These are phyloP conservation scores for Malus hybrid DNA, from an alignment of 331 rosid species.

Conservation along the genomic window DNA sequence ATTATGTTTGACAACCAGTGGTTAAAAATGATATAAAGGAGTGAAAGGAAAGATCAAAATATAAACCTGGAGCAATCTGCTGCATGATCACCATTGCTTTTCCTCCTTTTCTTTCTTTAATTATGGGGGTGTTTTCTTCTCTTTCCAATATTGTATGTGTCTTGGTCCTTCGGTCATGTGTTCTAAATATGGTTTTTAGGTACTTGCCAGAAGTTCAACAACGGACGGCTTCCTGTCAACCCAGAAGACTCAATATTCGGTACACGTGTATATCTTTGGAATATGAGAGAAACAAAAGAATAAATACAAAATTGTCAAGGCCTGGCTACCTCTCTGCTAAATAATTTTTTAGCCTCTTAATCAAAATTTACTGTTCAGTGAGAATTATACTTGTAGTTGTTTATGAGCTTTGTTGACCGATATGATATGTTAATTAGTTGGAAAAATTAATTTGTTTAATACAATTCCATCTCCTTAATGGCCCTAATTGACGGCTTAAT, in stretches of 20 bases:
- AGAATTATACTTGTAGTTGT: neutral
- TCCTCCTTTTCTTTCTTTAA: neutral
- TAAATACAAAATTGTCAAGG: neutral
- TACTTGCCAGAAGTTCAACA: slow-evolving; percentile 3
- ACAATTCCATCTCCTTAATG: neutral
- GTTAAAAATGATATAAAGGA: too few species aligned
- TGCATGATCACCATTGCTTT: neutral
- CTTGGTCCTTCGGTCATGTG: neutral
- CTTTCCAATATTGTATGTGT: neutral
- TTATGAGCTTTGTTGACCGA: neutral
- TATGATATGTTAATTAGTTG: too few species aligned
- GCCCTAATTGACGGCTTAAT: neutral
- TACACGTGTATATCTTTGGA: neutral
- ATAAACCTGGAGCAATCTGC: neutral
- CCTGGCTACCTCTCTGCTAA: neutral
- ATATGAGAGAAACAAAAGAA: neutral
- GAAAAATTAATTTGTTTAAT: too few species aligned
- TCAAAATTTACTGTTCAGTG: neutral
- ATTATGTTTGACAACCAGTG: too few species aligned
- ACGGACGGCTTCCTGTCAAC: slow-evolving; percentile 6
- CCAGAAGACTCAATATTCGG: slow-evolving; percentile 1
- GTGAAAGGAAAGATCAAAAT: neutral
- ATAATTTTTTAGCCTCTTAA: neutral
- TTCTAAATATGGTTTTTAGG: neutral
- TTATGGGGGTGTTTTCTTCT: neutral